Evolutionary conservation across 2,329 filamentous ascomycete genomes (phyloP).

Genomic region (Cercospora sp.): DNA sequence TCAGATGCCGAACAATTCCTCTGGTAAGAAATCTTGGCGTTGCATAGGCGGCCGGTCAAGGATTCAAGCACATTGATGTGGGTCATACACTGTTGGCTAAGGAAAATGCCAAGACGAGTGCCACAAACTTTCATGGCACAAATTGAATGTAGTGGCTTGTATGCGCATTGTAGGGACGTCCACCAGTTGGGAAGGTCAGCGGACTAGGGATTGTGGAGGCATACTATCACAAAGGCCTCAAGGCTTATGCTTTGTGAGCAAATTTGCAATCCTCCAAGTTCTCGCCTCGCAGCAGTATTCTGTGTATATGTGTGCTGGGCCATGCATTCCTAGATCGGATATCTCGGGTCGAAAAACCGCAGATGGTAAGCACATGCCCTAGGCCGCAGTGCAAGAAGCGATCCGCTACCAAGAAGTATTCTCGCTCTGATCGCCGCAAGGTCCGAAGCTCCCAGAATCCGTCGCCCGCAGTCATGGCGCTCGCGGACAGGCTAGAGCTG

Average conservation of each 20-base stretch:
- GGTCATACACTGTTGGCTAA: not conserved
- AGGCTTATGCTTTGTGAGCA: not conserved
- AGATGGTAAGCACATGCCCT: not conserved
- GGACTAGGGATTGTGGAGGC: not conserved
- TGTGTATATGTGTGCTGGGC: not conserved
- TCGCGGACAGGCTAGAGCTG: not conserved
- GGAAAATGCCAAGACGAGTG: not conserved
- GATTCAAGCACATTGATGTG: not conserved
- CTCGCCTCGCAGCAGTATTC: not conserved
- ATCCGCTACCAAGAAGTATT: not conserved
- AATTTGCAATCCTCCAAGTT: not conserved
- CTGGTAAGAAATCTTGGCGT: not conserved
- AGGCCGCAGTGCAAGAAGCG: not conserved
- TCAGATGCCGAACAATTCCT: not conserved
- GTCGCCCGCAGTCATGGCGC: not conserved
- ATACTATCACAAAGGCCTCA: not conserved
- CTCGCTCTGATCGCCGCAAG: not conserved
- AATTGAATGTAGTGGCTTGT: not conserved
- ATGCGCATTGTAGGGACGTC: not conserved
- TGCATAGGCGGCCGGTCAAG: not conserved
- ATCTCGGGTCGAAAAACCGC: not conserved
- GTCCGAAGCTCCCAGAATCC: not conserved
- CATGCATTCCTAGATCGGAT: not conserved
- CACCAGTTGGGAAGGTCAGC: not conserved
- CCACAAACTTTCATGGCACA: not conserved